These are phyloP conservation scores for Alternaria sp. DNA, from an alignment of 2,329 filamentous ascomycete species.

Conservation along the genomic window DNA sequence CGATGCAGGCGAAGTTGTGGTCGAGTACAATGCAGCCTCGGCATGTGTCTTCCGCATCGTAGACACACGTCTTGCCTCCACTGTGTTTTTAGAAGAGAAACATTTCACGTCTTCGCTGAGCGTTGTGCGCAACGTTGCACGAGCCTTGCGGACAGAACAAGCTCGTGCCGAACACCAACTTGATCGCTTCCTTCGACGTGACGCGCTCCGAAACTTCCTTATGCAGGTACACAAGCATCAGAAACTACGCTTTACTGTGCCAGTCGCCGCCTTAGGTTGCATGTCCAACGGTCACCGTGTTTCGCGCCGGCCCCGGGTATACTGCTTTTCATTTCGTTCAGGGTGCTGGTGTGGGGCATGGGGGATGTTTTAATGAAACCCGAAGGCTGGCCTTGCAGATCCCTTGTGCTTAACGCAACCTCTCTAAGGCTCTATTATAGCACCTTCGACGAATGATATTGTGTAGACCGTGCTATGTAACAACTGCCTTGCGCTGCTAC, in stretches of 20 bases:
- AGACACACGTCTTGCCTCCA: background rate
- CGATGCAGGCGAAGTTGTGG: background rate
- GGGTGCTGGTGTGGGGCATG: conserved; percentile 13
- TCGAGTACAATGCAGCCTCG: background rate
- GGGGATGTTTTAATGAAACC: conserved; percentile 25
- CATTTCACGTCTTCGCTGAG: background rate
- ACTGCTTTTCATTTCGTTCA: conserved; percentile 20
- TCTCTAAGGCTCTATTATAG: conserved; percentile 8
- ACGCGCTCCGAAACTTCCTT: background rate
- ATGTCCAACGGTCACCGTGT: conserved; percentile 8
- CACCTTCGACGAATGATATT: conserved; percentile 17
- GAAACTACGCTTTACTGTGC: conserved; percentile 12
- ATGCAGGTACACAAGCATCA: conserved; percentile 6
- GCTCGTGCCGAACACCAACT: conserved; percentile 1
- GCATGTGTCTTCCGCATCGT: background rate
- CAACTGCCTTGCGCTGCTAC: background rate
- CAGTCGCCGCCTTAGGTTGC: conserved; percentile 22
- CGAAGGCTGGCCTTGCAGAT: conserved; percentile 16
- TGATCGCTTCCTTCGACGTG: background rate
- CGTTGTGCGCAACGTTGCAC: conserved; percentile 9
- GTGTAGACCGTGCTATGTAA: background rate
- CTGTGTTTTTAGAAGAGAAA: background rate
- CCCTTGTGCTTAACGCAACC: conserved; percentile 32
- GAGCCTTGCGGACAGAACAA: conserved; percentile 9
- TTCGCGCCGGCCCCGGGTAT: conserved; percentile 7